These are phyloP conservation scores for Cardiospermum halicacabum DNA, from an alignment of 345 rosid species.

Conservation along the genomic window DNA sequence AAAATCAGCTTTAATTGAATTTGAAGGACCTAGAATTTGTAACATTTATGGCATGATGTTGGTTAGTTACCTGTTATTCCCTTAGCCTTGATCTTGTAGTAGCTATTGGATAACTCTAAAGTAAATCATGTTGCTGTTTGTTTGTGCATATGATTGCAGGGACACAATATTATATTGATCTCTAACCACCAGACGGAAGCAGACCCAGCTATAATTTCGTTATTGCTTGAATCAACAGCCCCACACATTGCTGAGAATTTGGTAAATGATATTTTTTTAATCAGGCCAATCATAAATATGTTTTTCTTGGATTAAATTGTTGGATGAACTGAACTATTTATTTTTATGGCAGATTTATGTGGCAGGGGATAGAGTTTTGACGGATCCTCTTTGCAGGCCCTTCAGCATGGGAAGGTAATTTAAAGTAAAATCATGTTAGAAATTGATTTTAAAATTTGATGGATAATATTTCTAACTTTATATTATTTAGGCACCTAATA, in stretches of 20 bases:
- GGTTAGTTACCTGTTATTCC: neutral
- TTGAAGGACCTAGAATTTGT: neutral
- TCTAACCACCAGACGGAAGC: constrained; percentile 99
- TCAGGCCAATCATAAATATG: constrained; percentile 11
- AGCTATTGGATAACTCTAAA: neutral
- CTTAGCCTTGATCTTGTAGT: neutral
- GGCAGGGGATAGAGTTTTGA: constrained; percentile 95
- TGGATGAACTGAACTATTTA: constrained; percentile 20
- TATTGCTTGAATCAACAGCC: constrained; percentile 74
- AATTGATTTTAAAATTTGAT: constrained; percentile 18
- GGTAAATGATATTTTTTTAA: constrained; percentile 38
- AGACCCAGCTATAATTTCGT: constrained; percentile 84
- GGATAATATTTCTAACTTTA: constrained; percentile 14
- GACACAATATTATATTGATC: constrained; percentile 78
- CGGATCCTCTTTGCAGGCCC: constrained; percentile 98
- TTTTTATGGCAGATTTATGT: constrained; percentile 60
- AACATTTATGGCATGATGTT: neutral
- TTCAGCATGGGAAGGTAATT: constrained; percentile 97
- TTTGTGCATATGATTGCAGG: constrained; percentile 46
- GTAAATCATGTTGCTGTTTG: constrained; percentile 10
- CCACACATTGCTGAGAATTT: constrained; percentile 61
- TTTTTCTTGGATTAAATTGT: constrained; percentile 6
- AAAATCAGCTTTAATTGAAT: neutral
- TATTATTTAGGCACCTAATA: constrained; percentile 65
- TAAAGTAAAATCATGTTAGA: constrained; percentile 8